phyloP scores from a whole-genome alignment of 1,139 yeast species.

The Martiniozyma asiatica region DNA sequence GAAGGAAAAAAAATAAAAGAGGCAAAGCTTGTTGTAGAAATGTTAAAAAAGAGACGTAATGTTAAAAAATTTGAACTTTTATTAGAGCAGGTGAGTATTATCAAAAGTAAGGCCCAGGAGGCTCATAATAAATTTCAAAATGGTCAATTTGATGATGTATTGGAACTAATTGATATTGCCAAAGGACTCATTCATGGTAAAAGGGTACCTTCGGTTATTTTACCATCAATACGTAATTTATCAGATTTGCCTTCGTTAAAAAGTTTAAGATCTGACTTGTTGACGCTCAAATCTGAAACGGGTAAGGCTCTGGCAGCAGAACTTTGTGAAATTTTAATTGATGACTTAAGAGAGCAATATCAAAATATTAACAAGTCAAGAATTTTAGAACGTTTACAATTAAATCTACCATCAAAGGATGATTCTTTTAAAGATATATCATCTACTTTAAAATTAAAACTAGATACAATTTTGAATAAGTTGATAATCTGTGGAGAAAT shows the following conservation, averaged over 20 bases:
- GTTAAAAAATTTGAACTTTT: conserved; percentile 53
- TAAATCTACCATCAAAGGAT: conserved; percentile 12
- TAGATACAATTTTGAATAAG: conserved; percentile 39
- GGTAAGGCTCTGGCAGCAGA: conserved; percentile 55
- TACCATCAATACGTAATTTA: conserved; percentile 36
- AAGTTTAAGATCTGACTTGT: conserved; percentile 38
- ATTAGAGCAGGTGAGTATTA: conserved; percentile 34
- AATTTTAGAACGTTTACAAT: conserved; percentile 37
- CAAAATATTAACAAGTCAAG: conserved; percentile 35
- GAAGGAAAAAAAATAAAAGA: conserved; percentile 39
- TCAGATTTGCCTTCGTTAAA: conserved; percentile 46
- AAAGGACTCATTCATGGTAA: conserved; percentile 50
- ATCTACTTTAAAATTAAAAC: conserved; percentile 26
- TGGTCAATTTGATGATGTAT: conserved; percentile 31
- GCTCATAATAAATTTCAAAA: conserved; percentile 17
- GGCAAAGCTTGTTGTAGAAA: conserved; percentile 41
- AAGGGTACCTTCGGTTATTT: conserved; percentile 16
- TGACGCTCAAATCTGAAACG: conserved; percentile 42
- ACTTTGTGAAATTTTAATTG: conserved; percentile 42
- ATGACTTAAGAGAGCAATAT: conserved; percentile 51
- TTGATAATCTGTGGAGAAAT: conserved; percentile 54
- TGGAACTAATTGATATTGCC: conserved; percentile 44
- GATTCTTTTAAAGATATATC: conserved; percentile 20
- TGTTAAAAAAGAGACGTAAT: conserved; percentile 44
- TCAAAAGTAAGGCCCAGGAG: conserved; percentile 36